Conservation (phyloP, 1,284 basidiomycete species). For the Cryptococcus depauperatus region DNA sequence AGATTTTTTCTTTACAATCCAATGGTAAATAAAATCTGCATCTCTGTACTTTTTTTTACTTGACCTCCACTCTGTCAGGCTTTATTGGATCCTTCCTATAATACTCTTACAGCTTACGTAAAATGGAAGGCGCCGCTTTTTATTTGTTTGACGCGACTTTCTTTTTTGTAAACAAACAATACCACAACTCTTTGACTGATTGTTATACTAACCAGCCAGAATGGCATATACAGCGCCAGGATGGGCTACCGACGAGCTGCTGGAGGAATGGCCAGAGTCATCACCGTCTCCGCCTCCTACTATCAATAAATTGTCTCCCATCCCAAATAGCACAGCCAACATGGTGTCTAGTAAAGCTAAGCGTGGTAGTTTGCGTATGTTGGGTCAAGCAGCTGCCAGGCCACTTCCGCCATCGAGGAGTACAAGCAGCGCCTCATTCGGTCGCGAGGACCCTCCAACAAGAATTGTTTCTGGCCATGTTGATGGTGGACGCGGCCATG, state of each 20-base stretch:
- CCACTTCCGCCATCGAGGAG: constrained; percentile 24
- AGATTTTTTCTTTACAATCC: too few relatives aligned
- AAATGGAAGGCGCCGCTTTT: not conserved
- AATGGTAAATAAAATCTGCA: too few relatives aligned
- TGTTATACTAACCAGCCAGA: too few relatives aligned
- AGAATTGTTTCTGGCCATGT: constrained; percentile 19
- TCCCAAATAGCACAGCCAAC: constrained; percentile 36
- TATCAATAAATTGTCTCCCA: constrained; percentile 6
- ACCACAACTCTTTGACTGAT: too few relatives aligned
- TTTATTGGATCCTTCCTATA: not conserved
- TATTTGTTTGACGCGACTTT: constrained; percentile 12
- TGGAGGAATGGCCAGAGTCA: constrained; percentile 66
- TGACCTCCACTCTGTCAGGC: too few relatives aligned
- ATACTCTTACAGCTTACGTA: not conserved
- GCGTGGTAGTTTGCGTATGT: constrained; percentile 33
- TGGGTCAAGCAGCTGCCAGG: constrained; percentile 31
- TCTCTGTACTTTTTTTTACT: not conserved
- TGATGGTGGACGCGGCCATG: constrained; percentile 13
- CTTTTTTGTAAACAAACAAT: constrained; percentile 11
- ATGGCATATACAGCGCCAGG: constrained; percentile 48
- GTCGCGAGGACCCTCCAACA: not conserved
- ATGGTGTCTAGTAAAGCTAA: constrained; percentile 26
- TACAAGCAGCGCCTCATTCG: constrained; percentile 1
- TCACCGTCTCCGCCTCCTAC: constrained; percentile 48
- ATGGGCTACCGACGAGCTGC: constrained; percentile 70